Percentiles rank a stretch among this genome's conserved stretches.
Conservation (phyloP, 371 early-diverging fungal species). For the Lichtheimia ornata region DNA sequence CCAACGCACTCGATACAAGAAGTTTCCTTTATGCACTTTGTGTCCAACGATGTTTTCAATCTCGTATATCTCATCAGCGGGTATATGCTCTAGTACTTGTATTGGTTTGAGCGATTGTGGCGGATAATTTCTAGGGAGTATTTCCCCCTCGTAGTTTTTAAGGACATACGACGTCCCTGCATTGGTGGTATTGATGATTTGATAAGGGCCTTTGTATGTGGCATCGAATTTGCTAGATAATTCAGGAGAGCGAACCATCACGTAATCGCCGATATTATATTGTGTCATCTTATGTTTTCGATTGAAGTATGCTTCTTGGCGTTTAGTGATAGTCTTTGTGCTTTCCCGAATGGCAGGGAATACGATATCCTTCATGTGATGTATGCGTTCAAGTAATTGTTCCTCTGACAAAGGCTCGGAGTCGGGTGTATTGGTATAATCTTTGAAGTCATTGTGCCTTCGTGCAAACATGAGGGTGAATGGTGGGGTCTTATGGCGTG, state of each 20-base stretch:
- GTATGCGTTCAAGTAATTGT: neutral
- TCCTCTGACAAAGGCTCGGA: too few species aligned
- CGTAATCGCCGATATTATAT: too few species aligned
- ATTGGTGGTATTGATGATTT: neutral
- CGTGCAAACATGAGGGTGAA: slow-evolving; percentile 24
- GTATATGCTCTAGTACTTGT: neutral
- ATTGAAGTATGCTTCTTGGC: neutral
- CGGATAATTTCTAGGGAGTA: neutral
- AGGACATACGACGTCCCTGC: slow-evolving; percentile 9
- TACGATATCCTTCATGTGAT: neutral
- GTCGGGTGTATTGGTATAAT: neutral
- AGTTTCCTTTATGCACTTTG: slow-evolving; percentile 7
- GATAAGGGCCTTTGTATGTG: slow-evolving; percentile 11
- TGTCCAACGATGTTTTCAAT: slow-evolving; percentile 6
- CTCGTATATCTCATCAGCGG: slow-evolving; percentile 9
- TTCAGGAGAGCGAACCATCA: too few species aligned
- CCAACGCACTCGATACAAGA: slow-evolving; percentile 22
- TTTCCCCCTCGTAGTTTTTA: slow-evolving; percentile 1
- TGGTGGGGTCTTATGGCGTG: slow-evolving; percentile 2
- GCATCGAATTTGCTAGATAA: too few species aligned
- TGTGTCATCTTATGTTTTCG: too few species aligned
- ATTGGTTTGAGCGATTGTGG: slow-evolving; percentile 2
- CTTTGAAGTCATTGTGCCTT: slow-evolving; percentile 9
- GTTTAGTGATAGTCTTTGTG: neutral
- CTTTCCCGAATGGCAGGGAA: neutral